Conservation (phyloP, 768 basidiomycete species). For the Trametes punicea region DNA sequence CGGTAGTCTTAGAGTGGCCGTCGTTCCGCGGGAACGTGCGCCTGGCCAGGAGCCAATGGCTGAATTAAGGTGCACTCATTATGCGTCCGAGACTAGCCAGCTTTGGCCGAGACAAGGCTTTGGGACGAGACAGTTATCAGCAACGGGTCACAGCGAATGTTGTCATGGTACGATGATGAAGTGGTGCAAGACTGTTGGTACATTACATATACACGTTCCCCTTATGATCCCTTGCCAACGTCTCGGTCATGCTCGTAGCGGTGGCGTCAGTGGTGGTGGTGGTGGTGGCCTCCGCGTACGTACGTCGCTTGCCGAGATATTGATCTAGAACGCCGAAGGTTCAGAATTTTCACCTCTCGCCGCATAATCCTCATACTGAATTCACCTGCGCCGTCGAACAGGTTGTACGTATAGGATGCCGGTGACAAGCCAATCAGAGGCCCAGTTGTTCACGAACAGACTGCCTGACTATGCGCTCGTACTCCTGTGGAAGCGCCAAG, state of each 20-base stretch:
- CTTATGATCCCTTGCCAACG: neutral
- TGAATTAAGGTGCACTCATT: neutral
- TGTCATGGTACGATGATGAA: slow-evolving; percentile 2
- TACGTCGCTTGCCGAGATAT: neutral
- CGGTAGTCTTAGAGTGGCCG: neutral
- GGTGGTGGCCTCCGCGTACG: slow-evolving; percentile 9
- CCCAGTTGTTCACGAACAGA: slow-evolving; percentile 87
- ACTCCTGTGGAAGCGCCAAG: slow-evolving; percentile 50
- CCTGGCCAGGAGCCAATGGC: neutral
- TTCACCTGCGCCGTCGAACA: neutral
- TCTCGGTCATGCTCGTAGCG: neutral
- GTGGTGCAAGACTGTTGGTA: slow-evolving; percentile 9
- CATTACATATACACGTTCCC: slow-evolving; percentile 9
- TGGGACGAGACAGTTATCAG: neutral
- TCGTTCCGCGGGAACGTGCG: slow-evolving; percentile 3
- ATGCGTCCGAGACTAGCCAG: neutral
- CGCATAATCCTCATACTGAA: neutral
- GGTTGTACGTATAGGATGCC: neutral
- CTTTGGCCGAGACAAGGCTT: neutral
- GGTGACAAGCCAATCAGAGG: slow-evolving; percentile 38
- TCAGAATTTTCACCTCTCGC: neutral
- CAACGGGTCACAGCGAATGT: neutral
- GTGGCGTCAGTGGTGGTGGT: slow-evolving; percentile 1
- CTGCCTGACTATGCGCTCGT: slow-evolving; percentile 80
- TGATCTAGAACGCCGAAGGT: neutral